A percentile compares a stretch with the other conserved stretches of the same genome.
phyloP scores from a whole-genome alignment of 768 basidiomycete genomes.

The Vararia minispora region DNA sequence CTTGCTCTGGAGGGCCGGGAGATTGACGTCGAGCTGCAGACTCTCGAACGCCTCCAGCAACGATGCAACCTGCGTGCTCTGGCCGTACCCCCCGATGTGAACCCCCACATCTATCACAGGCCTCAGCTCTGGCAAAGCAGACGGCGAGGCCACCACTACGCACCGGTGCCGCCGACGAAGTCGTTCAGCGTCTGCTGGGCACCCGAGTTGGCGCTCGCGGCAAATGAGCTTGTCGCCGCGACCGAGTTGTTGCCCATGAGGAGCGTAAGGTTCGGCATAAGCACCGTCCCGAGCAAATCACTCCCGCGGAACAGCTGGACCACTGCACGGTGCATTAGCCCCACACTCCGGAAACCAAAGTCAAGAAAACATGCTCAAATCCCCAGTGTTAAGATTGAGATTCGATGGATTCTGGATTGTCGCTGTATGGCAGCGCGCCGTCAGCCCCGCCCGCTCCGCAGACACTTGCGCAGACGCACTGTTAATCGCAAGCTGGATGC shows the following conservation, averaged over 20 bases:
- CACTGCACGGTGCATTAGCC: constrained; percentile 22
- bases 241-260: constrained; percentile 51
- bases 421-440: constrained; percentile 30
- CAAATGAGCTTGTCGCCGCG: constrained; percentile 36
- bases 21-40: constrained; percentile 39
- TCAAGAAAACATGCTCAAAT: constrained; percentile 37
- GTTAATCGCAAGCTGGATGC: constrained; percentile 46
- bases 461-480: constrained; percentile 33
- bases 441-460: not conserved
- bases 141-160: not conserved
- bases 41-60: constrained; percentile 50
- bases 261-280: constrained; percentile 50
- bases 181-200: constrained; percentile 55
- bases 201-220: constrained; percentile 48
- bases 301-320: constrained; percentile 45
- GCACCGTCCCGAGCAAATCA: constrained; percentile 43
- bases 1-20: constrained; percentile 50
- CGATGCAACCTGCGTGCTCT: constrained; percentile 49
- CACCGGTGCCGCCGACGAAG: constrained; percentile 53
- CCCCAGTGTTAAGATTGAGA: constrained; percentile 48
- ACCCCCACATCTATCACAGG: constrained; percentile 37
- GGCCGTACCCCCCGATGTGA: constrained; percentile 43
- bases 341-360: not conserved
- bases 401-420: constrained; percentile 60
- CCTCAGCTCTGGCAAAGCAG: not conserved